These are phyloP conservation scores for Chalciporus piperatus DNA, from an alignment of 768 basidiomycete genomes.

Conservation along the genomic window DNA sequence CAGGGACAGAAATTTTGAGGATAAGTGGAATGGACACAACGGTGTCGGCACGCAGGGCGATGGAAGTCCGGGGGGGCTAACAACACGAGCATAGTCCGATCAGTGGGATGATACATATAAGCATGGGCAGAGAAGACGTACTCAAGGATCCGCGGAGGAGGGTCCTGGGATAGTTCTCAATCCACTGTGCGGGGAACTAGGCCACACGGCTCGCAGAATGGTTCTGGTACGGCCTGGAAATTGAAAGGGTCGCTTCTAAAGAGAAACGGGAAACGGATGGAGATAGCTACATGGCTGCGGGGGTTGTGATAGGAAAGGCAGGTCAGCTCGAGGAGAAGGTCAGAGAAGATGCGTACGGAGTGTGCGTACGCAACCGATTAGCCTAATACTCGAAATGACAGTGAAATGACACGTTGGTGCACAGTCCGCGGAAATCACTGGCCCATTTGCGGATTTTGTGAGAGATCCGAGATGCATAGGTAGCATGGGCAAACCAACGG, in stretches of 20 bases:
- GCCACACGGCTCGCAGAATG: constrained; percentile 13
- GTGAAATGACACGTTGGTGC: constrained; percentile 22
- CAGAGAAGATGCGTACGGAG: constrained; percentile 12
- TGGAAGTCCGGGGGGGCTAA: constrained; percentile 9
- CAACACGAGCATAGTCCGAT: constrained; percentile 16
- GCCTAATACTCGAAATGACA: constrained; percentile 22
- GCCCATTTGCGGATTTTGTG: constrained; percentile 20
- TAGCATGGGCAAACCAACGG: constrained; percentile 6
- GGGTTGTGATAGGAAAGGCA: constrained; percentile 10
- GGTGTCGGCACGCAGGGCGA: constrained; percentile 7
- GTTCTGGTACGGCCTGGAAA: constrained; percentile 1
- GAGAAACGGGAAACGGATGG: not conserved
- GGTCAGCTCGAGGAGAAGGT: constrained; percentile 15
- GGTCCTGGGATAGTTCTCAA: constrained; percentile 27
- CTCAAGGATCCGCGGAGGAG: constrained; percentile 31
- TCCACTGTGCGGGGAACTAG: constrained; percentile 28
- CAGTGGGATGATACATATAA: constrained; percentile 24
- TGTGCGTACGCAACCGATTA: constrained; percentile 21
- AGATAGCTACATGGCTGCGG: constrained; percentile 12
- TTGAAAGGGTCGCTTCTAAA: constrained; percentile 2
- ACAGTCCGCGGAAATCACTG: constrained; percentile 34
- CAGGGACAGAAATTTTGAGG: not conserved
- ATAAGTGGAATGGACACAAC: constrained; percentile 7
- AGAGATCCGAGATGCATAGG: constrained; percentile 26
- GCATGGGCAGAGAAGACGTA: constrained; percentile 10